Base-by-base conservation (phyloP, 768 basidiomycete species). In the Termitomyces sp. region DNA sequence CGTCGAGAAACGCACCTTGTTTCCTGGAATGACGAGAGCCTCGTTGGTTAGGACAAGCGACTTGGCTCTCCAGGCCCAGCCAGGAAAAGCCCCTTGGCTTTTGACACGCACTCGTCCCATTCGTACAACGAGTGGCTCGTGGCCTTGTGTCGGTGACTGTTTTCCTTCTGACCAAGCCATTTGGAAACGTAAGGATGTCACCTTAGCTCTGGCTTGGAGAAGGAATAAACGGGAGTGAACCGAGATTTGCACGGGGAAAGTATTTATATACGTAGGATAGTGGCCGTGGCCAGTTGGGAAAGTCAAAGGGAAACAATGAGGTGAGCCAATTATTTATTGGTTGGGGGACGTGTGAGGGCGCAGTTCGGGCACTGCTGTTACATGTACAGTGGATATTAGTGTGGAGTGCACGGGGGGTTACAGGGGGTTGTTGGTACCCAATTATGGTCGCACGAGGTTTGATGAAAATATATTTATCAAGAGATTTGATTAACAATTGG, bases 11-110 rank as follows among this genome's bases (percentile, higher is more conserved):
- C 65, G 1, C 20, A 66, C 66, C 58, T 59, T 66, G 60, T 61
- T 56, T n/a, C 57, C 60, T 4, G 63, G 56, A 20, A 61, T 66
- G 4, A 64, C 58, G 34, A 68, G 59, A 1, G 60, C 65, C 9
- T 61, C 54, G 39, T 64, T 58, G 3, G 67, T 68, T n/a, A 68
- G 57, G 1, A 63, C 60, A 8, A 68, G 61, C n/a, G 63, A 58
- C 49, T 58, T 60, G n/a, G 54, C 58, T 56, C 46, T 63, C 67
- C 67, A 66, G 15, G 60, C 51, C 63, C 63, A 63, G 52, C 60
- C 59, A 54, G 60, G 55, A 30, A 66, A 47, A 22, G 61, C 49
- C 4, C 65, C 59, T 30, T 52, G 61, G 13, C 61, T 60, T 47
- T 61, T 64, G 50, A 66, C 57, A 30, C 59, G 63, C 44, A 63